phyloP scores from a whole-genome alignment of 2,329 filamentous ascomycete genomes.

The Cladorrhinum sp. region DNA sequence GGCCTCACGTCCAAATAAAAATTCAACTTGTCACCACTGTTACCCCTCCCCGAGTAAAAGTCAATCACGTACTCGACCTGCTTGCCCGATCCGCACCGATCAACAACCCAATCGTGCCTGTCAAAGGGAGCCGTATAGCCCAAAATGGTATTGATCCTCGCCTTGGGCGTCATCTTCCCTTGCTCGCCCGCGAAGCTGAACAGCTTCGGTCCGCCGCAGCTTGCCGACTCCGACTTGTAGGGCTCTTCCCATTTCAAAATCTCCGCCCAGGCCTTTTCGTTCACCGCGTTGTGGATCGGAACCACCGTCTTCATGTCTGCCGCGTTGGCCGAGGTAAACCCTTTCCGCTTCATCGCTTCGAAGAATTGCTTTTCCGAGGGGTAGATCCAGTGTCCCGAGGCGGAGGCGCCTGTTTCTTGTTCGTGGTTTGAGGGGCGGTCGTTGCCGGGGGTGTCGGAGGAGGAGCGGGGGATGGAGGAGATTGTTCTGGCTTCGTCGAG shows the following conservation, averaged over 20 bases:
- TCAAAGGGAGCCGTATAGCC: constrained; percentile 95
- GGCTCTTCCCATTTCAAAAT: constrained; percentile 86
- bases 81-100: constrained; percentile 68
- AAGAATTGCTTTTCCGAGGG: constrained; percentile 98
- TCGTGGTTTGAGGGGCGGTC: constrained; percentile 63
- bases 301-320: constrained; percentile 88
- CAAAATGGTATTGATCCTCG: constrained; percentile 74
- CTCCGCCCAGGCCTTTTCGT: constrained; percentile 92
- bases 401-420: constrained; percentile 65
- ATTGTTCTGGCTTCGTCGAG: constrained; percentile 61
- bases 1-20: constrained; percentile 68
- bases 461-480: constrained; percentile 72
- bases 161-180: constrained; percentile 71
- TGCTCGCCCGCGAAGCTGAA: constrained; percentile 78
- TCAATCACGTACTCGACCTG: constrained; percentile 95
- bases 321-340: constrained; percentile 65
- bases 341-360: constrained; percentile 91
- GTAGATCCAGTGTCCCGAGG: constrained; percentile 91
- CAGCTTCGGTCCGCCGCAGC: constrained; percentile 70
- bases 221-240: constrained; percentile 37
- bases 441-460: constrained; percentile 29
- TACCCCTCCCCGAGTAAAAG: constrained; percentile 76
- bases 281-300: constrained; percentile 97
- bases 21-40: constrained; percentile 44
- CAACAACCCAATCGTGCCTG: constrained; percentile 94